Evolutionary conservation across 257 asterid species (phyloP).

Genomic region (Solanum phureja): DNA sequence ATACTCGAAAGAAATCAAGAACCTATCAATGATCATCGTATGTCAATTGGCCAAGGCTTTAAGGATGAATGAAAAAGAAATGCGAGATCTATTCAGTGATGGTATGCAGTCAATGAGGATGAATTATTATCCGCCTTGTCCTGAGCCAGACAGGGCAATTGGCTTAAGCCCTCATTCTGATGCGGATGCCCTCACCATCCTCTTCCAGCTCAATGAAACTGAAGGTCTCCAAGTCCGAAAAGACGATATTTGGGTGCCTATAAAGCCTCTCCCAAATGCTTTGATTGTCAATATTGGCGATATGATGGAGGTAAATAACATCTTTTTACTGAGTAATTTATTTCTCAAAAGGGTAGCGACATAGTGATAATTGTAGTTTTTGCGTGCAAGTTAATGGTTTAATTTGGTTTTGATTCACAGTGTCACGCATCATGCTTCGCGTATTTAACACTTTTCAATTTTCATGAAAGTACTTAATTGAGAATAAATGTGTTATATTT

Average conservation of each 20-base stretch:
- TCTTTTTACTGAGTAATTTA: background rate
- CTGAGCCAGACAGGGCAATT: constrained; percentile 32
- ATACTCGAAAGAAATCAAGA: constrained; percentile 22
- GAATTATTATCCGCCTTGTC: constrained; percentile 53
- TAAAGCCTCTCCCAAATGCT: constrained; percentile 35
- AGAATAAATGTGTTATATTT: background rate
- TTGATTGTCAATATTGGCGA: constrained; percentile 45
- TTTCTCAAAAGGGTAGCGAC: background rate
- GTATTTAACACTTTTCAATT: background rate
- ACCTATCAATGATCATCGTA: constrained; percentile 19
- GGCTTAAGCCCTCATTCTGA: constrained; percentile 48
- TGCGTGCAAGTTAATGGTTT: background rate
- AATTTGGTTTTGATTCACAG: background rate
- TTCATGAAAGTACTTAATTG: background rate
- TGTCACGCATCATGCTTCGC: background rate
- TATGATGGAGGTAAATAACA: constrained; percentile 33
- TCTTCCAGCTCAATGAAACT: constrained; percentile 37
- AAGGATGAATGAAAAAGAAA: constrained; percentile 27
- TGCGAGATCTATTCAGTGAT: constrained; percentile 12
- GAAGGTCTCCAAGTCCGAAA: constrained; percentile 40
- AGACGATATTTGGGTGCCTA: constrained; percentile 32
- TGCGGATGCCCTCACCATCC: constrained; percentile 45
- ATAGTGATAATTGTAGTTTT: too few relatives aligned
- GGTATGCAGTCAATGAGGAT: constrained; percentile 40
- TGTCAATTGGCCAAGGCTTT: constrained; percentile 31